Base-by-base conservation (phyloP, 2,329 filamentous ascomycete species). In the Dactylellina sp. region DNA sequence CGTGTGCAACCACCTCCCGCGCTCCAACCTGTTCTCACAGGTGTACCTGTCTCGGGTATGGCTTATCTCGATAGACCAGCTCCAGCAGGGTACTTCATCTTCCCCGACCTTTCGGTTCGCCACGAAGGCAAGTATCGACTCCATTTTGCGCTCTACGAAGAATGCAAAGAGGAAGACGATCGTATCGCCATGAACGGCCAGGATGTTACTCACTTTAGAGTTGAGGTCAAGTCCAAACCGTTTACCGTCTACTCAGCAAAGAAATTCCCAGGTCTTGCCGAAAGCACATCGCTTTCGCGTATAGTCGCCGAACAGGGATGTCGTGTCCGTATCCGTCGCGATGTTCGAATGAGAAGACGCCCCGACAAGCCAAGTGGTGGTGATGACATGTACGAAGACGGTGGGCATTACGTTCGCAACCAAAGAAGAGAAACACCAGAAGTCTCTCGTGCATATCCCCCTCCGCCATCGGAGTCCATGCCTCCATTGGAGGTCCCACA, bases 251-350 rank as follows among this genome's bases (percentile, higher is more conserved):
- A 87, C 84, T 97, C 93, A 78, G 95, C 95, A 57, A 99, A 98
- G 88, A 98, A 97, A 84, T 99, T 99, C 83, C 95, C 95, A 14
- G 95, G 94, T 16, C 84, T 98, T 71, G 90, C 91, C 47, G 92
- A 95, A 81, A 97, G 93, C 83, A 99, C 95, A 0, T 84, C 87
- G 11, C 84, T 98, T 55, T 97, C 93, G 82, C 90, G 93, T 75
- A 90, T 92, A 37, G 93, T 99, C 46, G 93, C 94, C 16, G 94
- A 99, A 81, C 95, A 99, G 82, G 95, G 95, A 70, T 98, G 95
- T 81, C 92, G 94, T 77, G 95, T 99, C 25, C 90, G 95, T 49
- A 99, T 99, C 79, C 88, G 95, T 65, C 91, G 95, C 76, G 95
- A 98, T 82, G 92, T 96, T 5, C 89, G 93, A 68, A 96, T 97